Conservation (phyloP, 805 yeast genomes). For the Saccharomycopsis guyanensis region DNA sequence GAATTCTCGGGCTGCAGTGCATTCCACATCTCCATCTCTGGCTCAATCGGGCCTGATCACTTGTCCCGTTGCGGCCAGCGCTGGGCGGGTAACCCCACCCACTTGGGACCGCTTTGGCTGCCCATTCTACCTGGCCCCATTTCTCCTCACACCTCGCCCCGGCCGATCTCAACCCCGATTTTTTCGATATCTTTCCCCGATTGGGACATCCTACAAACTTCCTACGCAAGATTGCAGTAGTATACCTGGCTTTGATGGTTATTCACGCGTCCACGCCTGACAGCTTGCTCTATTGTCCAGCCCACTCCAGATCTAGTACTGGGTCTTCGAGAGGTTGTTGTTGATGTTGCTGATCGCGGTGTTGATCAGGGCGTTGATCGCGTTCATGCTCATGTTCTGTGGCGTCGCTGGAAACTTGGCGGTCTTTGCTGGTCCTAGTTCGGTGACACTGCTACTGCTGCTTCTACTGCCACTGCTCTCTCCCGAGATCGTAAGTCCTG, state of each 20-base stretch:
- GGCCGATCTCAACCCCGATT: not conserved
- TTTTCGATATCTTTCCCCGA: not conserved
- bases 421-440: no score
- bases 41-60: not conserved
- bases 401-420: not conserved
- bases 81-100: not conserved
- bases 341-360: conserved; percentile 7
- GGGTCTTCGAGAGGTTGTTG: not conserved
- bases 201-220: no score
- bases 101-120: not conserved
- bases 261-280: no score
- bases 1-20: no score
- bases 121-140: not conserved
- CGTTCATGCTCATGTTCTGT: not conserved
- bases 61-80: not conserved
- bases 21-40: not conserved
- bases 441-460: not conserved
- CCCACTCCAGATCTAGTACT: no score
- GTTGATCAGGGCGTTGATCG: conserved; percentile 5
- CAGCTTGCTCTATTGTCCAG: no score
- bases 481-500: not conserved
- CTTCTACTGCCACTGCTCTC: not conserved
- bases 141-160: not conserved
- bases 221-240: no score
- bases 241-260: no score